Conservation (phyloP, 2,329 filamentous ascomycete genomes). For the Fusarium miscanthi region DNA sequence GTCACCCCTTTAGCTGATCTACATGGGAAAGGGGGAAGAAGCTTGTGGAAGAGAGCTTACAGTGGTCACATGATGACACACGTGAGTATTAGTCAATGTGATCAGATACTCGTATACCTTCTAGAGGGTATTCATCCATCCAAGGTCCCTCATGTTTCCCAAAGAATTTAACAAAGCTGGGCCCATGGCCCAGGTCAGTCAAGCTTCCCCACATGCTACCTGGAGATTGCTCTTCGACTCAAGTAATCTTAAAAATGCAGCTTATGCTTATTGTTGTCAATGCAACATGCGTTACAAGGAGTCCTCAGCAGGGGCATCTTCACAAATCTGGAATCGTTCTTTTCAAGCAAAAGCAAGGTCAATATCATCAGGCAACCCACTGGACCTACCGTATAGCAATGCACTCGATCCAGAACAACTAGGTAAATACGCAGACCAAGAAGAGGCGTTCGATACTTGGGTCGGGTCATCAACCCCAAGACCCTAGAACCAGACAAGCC, state of each 20-base stretch:
- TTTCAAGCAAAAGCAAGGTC: background rate
- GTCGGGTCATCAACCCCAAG: background rate
- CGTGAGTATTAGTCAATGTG: background rate
- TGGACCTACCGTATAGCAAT: background rate
- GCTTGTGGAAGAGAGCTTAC: background rate
- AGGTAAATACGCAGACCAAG: background rate
- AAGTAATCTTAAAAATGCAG: background rate
- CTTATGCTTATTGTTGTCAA: background rate
- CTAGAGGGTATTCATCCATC: background rate
- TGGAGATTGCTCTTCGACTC: background rate
- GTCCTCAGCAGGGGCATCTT: background rate
- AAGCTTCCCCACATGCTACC: background rate
- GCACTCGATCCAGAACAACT: background rate
- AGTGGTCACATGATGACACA: conserved; percentile 17
- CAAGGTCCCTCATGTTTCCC: background rate
- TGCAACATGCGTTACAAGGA: background rate
- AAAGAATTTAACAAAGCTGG: background rate
- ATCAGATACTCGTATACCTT: background rate
- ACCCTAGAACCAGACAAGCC: background rate
- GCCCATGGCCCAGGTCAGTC: background rate
- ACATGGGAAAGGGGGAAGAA: conserved; percentile 23
- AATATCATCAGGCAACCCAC: background rate
- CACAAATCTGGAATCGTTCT: background rate
- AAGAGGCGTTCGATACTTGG: background rate
- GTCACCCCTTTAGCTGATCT: conserved; percentile 8